Percentiles rank a stretch among this genome's conserved stretches.
phyloP scores from a whole-genome alignment of 2,329 filamentous ascomycete species.

The Aureobasidium sp. region DNA sequence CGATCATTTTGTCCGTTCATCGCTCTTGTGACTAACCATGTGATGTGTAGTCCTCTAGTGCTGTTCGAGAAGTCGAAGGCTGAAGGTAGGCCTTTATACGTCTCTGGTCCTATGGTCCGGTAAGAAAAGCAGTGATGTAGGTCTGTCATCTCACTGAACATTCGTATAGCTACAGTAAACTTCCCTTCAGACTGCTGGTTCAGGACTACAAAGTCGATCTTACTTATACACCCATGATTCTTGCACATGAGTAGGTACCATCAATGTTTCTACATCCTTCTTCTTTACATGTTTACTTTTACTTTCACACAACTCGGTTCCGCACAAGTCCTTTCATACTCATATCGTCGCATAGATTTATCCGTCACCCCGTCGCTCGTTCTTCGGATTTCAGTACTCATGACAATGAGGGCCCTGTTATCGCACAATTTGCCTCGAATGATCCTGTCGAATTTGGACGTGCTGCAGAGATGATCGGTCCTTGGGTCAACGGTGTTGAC shows the following conservation, averaged over 20 bases:
- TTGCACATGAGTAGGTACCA: conserved; percentile 24
- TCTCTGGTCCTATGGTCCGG: conserved; percentile 60
- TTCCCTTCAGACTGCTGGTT: conserved; percentile 61
- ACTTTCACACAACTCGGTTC: background rate
- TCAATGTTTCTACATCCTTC: too few species aligned
- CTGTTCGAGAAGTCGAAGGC: conserved; percentile 48
- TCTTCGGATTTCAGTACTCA: conserved; percentile 54
- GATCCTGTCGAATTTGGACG: conserved; percentile 52
- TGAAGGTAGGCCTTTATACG: conserved; percentile 46
- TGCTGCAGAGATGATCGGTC: conserved; percentile 52
- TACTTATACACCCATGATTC: conserved; percentile 61
- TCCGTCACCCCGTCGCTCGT: conserved; percentile 24
- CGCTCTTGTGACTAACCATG: background rate
- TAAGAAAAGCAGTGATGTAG: conserved; percentile 21
- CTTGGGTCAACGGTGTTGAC: conserved; percentile 56
- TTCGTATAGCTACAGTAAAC: conserved; percentile 33
- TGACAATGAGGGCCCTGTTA: conserved; percentile 47
- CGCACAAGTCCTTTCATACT: background rate
- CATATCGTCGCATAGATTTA: conserved; percentile 16
- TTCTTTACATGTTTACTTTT: too few species aligned
- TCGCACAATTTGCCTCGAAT: conserved; percentile 60
- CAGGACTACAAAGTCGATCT: conserved; percentile 57
- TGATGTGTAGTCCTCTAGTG: conserved; percentile 20
- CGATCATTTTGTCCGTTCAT: background rate
- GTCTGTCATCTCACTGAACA: background rate